A percentile compares a stretch with the other conserved stretches of the same genome.
phyloP scores from a whole-genome alignment of 192 early-diverging fungal genomes.

The Pecoramyces ruminantium region DNA sequence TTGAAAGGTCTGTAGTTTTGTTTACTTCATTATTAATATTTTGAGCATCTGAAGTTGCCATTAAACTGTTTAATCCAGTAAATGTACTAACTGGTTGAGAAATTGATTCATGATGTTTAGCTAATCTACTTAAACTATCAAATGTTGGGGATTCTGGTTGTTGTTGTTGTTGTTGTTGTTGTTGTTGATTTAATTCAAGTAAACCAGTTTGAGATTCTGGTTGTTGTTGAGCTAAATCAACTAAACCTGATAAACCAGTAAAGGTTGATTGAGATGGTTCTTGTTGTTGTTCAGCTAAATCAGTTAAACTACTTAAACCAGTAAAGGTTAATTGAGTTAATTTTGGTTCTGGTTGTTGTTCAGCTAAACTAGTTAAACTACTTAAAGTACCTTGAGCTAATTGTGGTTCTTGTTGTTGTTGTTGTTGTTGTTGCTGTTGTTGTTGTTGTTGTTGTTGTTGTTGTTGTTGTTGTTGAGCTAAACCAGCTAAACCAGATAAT shows the following conservation, averaged over 20 bases:
- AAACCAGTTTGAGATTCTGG: no score
- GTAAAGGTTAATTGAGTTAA: not conserved
- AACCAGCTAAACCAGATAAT: no score
- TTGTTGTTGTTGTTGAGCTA: not conserved
- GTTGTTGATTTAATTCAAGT: not conserved
- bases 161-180: not conserved
- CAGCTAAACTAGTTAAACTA: not conserved
- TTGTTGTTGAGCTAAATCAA: not conserved
- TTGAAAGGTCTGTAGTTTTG: no score
- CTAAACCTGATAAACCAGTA: not conserved
- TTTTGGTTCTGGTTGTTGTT: not conserved
- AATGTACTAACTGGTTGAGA: not conserved
- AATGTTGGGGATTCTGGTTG: not conserved
- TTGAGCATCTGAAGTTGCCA: not conserved
- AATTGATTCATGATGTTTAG: not conserved
- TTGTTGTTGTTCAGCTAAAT: not conserved
- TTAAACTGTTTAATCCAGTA: not conserved
- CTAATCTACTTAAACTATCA: not conserved
- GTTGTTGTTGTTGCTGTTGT: not conserved
- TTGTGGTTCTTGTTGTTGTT: no score
- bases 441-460: not conserved
- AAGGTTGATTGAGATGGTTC: not conserved
- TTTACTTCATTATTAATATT: no score
- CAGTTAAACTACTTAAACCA: not conserved
- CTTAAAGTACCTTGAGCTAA: not conserved